phyloP scores from a whole-genome alignment of 2,329 filamentous ascomycete species.

The Zasmidium cellare region DNA sequence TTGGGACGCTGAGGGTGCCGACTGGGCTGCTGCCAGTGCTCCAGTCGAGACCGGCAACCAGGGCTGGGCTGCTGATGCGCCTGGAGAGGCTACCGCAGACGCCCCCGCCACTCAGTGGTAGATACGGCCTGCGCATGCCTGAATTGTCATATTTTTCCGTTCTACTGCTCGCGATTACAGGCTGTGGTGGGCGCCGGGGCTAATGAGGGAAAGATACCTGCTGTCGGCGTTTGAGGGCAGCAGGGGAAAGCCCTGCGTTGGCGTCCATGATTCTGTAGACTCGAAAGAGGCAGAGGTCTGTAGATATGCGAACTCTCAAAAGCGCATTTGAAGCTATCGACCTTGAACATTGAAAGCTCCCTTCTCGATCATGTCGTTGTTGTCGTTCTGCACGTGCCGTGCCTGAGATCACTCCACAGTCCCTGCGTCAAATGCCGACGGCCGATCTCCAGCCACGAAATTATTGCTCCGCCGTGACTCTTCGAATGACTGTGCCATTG shows the following conservation, averaged over 20 bases:
- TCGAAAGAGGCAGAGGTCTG: conserved; percentile 32
- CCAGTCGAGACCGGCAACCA: conserved; percentile 49
- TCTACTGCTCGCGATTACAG: conserved; percentile 24
- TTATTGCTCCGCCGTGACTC: conserved; percentile 5
- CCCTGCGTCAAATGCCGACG: background rate
- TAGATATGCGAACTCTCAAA: conserved; percentile 23
- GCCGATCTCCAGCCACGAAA: background rate
- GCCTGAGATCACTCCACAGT: background rate
- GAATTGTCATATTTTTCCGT: conserved; percentile 14
- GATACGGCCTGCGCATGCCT: conserved; percentile 26
- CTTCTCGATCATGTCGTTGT: background rate
- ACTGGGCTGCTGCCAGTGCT: conserved; percentile 66
- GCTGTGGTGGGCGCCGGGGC: conserved; percentile 59
- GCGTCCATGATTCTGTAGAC: conserved; percentile 28
- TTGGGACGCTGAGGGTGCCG: conserved; percentile 62
- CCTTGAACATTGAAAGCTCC: background rate
- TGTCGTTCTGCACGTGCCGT: background rate
- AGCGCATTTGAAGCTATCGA: background rate
- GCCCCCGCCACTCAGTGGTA: conserved; percentile 53
- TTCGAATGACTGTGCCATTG: conserved; percentile 15
- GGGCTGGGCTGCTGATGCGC: conserved; percentile 51
- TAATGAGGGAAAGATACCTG: conserved; percentile 99
- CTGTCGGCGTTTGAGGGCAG: conserved; percentile 56
- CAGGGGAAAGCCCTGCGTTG: conserved; percentile 92
- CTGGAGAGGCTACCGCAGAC: conserved; percentile 32